Evolutionary conservation across 352 stramenopile genomes (phyloP), one percentile per base, ranked within the genome.

Genomic region (Phytophthora niederhauseri): DNA sequence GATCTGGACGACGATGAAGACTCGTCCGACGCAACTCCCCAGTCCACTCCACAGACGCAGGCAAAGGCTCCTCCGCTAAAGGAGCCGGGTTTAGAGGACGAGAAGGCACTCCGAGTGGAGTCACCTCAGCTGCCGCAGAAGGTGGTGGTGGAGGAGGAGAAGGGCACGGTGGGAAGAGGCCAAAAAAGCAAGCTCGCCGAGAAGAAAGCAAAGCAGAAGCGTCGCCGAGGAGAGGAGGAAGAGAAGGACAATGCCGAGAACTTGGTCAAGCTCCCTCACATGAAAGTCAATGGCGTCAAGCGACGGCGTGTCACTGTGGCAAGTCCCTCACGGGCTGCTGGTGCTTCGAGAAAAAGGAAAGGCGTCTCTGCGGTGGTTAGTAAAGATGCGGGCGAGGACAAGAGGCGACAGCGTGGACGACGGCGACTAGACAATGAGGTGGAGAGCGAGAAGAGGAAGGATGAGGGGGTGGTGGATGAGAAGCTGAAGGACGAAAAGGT

Each of bases 1-100:
- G 41, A 48, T 48, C 41, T 48, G 17, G 41, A 48, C n/a, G 41
- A 48, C 41, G 41, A 48, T 17, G 41, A 48, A 48, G 41, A 48
- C 15, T 48, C 41, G 2, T 48, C 41, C 8, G 41, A 48, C 41
- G 17, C 41, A 17, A 48, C 41, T 19, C 41, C 41, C 15, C 41
- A 48, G 41, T 22, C 41, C 15, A 48, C 41, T 2, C 41, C 41
- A 20, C 41, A 48, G 41, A 19, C 17, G 41, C 41, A 9, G 41
- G 41, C 11, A 9, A 17, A 11, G 41, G 17, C 1, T 11, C 41
- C 41, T 19, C 14, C 41, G 41, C 15, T 48, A 8, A 8, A 48
- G 41, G 17, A 7, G 41, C 6, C 17, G 14, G 41, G 17, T 1
- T 14, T 17, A 6, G 34, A n/a, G 34, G 34, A 17, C 41, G 5